Evolutionary conservation across 805 yeast species (phyloP), one percentile per base, ranked within the genome.

Genomic region (Pichia rugopelliculosa): DNA sequence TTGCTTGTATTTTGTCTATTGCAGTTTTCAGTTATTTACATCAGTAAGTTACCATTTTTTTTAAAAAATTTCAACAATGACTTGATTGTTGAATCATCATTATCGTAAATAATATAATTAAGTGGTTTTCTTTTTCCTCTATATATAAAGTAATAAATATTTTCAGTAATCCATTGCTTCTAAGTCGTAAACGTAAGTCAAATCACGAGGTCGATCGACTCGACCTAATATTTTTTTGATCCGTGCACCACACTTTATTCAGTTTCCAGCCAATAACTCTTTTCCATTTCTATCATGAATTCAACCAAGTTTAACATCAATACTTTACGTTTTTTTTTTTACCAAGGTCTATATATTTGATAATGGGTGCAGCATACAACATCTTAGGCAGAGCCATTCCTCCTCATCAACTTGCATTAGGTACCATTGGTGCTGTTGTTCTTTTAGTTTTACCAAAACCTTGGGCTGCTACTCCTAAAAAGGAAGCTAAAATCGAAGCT

Each of bases 321-420:
- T 27, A 13, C 3, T 15, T 4, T 8, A 30, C n/a, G n/a, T n/a
- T n/a, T 30, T 30, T 11, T 15, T 36, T 25, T 36, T 36, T 36
- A 6, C 13, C 3, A 24, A 21, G 3, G 2, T 3, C 15, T 20
- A 21, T 21, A 9, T 9, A 22, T 23, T 23, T 10, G 15, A 46
- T 30, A 47, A 88, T 88, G 96, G 95, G 85, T 69, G 79, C 85
- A 61, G 85, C 88, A 64, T 90, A 90, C 76, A 73, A 73, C 52
- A 84, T 90, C 59, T 73, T 88, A 61, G 98, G 98, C 52, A 87
- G 76, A 73, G 69, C 86, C 55, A 80, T 89, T 61, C 88, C 80
- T 60, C 80, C 97, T 52, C 91, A 89, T 71, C 84, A 75, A 79
- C 78, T 90, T 65, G 84, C 96, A 42, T 66, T 90, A 55, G 93